Evolutionary conservation across 2,329 filamentous ascomycete genomes (phyloP).

Genomic region (Phialemonium atrogriseum): DNA sequence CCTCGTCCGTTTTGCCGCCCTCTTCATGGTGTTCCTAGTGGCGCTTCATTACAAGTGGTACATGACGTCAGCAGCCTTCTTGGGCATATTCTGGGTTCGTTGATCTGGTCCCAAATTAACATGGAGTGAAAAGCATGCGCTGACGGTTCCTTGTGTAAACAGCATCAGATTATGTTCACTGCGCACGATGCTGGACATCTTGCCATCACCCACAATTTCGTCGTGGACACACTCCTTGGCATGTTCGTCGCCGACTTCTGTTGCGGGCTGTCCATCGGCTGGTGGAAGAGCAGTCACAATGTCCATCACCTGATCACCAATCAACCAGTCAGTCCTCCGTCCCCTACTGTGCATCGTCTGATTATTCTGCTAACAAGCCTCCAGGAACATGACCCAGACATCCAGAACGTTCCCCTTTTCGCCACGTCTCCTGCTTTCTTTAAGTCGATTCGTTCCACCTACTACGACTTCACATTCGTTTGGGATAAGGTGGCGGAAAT

Average conservation of each 20-base stretch:
- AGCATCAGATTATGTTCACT: conserved; percentile 63
- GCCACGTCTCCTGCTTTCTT: conserved; percentile 60
- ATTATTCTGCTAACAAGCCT: neutral
- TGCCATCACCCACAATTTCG: conserved; percentile 53
- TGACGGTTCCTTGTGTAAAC: conserved; percentile 10
- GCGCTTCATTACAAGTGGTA: conserved; percentile 45
- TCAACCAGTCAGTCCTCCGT: conserved; percentile 32
- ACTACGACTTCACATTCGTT: conserved; percentile 56
- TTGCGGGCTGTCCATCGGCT: conserved; percentile 57
- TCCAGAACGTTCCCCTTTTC: conserved; percentile 62
- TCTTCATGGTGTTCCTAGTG: conserved; percentile 41
- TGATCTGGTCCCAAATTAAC: no score
- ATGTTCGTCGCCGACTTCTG: conserved; percentile 58
- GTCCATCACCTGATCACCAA: conserved; percentile 62
- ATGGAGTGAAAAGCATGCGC: no score
- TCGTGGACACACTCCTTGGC: conserved; percentile 49
- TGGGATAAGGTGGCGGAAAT: conserved; percentile 55
- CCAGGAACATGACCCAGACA: conserved; percentile 48
- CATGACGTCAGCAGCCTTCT: conserved; percentile 44
- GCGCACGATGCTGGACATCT: conserved; percentile 58
- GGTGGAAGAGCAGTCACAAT: conserved; percentile 64
- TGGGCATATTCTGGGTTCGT: conserved; percentile 55
- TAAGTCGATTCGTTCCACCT: conserved; percentile 52
- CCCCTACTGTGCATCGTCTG: neutral
- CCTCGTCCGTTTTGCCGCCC: conserved; percentile 38